Evolutionary conservation across 2,329 filamentous ascomycete genomes (phyloP), one percentile per base, ranked within the genome.

Genomic region (Erysiphe pulchra): DNA sequence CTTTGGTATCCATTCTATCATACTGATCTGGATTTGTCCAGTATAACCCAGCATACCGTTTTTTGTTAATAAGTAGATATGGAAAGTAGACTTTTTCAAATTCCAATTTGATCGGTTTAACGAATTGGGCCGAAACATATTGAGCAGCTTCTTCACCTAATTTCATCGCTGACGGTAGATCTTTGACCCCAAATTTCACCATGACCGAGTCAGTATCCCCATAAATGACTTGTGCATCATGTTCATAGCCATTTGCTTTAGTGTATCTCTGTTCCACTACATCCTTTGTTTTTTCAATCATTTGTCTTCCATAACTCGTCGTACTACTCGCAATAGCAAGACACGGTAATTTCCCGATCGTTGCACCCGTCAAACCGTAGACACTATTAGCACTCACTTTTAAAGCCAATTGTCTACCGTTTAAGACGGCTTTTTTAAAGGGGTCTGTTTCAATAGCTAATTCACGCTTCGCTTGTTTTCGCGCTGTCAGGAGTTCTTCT

Each of bases 1-100:
- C 90, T 61, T 98, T 98, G 49, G 84, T 95, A 62, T 98, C 90
- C 92, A 98, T 98, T 68, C 95, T 98, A 70, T 98, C 92, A 61
- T 80, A 90, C 62, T 93, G 94, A 38, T 87, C 73, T 0, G 87
- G 75, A 52, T 80, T 90, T 5, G 90, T 98, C 86, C 86, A 98
- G 64, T 84, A 95, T 31, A 98, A 64, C n/a, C 90, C 90, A 9
- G 90, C 90, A 57, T 98, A 98, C 51, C 90, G 80, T 68, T 98
- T 98, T 69, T 98, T 98, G 75, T 98, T 98, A 75, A 98, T 98
- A 45, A 98, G 70, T 32, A 98, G 70, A 59, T 98, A 98, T 0
- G 90, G 90, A 60, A 81, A 98, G 63, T 98, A 98, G 1, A 98
- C 87, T 63, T 98, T 98, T 61, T 98, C 90, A 62, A 98, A 98